A percentile compares a stretch with the other conserved stretches of the same genome.
Conservation (phyloP, 78 protist genomes). For the Protostelium mycophagum region DNA sequence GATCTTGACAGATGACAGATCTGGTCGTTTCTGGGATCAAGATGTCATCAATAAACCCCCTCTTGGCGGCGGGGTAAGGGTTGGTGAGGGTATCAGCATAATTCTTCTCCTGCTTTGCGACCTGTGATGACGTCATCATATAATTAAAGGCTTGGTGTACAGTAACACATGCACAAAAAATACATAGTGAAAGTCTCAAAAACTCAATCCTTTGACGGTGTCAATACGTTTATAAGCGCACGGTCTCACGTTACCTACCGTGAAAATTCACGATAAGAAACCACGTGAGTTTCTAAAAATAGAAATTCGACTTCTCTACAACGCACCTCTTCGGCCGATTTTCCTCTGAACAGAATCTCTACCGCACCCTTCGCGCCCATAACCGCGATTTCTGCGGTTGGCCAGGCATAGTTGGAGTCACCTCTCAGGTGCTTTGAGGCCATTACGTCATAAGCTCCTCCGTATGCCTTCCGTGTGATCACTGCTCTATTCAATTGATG, state of each 20-base stretch:
- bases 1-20: constrained; percentile 78
- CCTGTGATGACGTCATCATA: too few species aligned
- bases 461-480: constrained; percentile 97
- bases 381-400: constrained; percentile 98
- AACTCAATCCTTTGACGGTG: too few species aligned
- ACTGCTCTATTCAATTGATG: too few species aligned
- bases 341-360: constrained; percentile 88
- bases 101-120: constrained; percentile 52
- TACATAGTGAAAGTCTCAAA: too few species aligned
- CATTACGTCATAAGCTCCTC: constrained; percentile 99
- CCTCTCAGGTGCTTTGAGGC: constrained; percentile 94
- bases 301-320: neutral
- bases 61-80: constrained; percentile 93
- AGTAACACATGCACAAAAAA: too few species aligned
- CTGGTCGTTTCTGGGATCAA: constrained; percentile 79
- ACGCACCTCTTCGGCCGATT: constrained; percentile 7
- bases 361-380: constrained; percentile 99
- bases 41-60: constrained; percentile 96
- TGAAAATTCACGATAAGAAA: too few species aligned
- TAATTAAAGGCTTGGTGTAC: too few species aligned
- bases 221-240: too few species aligned
- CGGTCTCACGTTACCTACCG: too few species aligned
- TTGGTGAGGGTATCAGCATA: constrained; percentile 87
- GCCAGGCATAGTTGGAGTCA: constrained; percentile 98
- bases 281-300: too few species aligned